Conservation (phyloP, 1,284 basidiomycete genomes). For the Papiliotrema laurentii region DNA sequence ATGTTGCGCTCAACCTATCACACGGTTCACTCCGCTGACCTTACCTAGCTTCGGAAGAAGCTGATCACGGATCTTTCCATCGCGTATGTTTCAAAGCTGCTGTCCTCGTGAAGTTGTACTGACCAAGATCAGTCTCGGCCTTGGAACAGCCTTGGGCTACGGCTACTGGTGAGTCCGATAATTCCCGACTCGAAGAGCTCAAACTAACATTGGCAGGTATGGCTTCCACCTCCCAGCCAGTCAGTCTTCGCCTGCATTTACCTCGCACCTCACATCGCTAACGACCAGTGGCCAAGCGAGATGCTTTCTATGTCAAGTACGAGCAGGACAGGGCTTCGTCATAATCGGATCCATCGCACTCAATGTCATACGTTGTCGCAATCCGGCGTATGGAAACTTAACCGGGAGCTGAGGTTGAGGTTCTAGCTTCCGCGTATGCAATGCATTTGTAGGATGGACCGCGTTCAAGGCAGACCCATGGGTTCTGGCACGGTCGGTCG, state of each 20-base stretch:
- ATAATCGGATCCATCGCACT: background rate
- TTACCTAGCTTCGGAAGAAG: conserved; percentile 67
- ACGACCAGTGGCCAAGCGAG: conserved; percentile 66
- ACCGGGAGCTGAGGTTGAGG: too few species aligned
- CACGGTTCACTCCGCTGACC: background rate
- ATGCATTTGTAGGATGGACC: too few species aligned
- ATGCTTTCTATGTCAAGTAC: conserved; percentile 75
- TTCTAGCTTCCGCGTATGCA: too few species aligned
- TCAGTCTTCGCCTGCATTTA: background rate
- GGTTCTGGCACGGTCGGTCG: too few species aligned
- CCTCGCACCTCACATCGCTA: background rate
- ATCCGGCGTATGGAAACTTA: too few species aligned
- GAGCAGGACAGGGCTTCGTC: conserved; percentile 54
- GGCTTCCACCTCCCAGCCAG: conserved; percentile 62
- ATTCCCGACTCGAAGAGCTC: conserved; percentile 39
- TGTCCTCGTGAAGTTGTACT: background rate
- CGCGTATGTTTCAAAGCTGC: conserved; percentile 34
- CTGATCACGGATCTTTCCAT: conserved; percentile 73
- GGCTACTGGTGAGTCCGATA: conserved; percentile 64
- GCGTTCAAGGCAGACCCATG: too few species aligned
- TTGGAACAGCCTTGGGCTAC: conserved; percentile 67
- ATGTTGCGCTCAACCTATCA: background rate
- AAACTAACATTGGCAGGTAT: conserved; percentile 61
- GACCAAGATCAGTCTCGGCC: conserved; percentile 56
- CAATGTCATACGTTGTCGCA: background rate